phyloP scores from a whole-genome alignment of 805 yeast genomes.

The Yamadazyma phyllophila region DNA sequence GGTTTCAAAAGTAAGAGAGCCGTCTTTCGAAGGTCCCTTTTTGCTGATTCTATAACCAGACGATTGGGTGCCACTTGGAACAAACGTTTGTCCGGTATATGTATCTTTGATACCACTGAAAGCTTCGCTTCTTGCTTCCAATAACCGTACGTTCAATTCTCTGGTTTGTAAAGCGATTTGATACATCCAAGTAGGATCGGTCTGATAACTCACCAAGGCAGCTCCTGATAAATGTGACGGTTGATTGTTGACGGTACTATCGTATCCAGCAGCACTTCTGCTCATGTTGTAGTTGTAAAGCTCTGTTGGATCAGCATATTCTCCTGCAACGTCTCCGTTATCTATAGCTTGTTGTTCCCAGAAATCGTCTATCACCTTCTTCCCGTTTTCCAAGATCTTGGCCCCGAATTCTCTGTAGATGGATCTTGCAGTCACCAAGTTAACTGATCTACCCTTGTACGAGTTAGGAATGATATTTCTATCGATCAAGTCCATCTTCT shows the following conservation, averaged over 20 bases:
- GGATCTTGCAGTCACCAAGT: slow-evolving; percentile 86
- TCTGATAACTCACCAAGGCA: slow-evolving; percentile 41
- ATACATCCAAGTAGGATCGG: slow-evolving; percentile 78
- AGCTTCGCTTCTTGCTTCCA: slow-evolving; percentile 55
- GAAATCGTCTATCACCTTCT: slow-evolving; percentile 81
- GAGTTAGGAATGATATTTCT: slow-evolving; percentile 83
- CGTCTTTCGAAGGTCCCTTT: slow-evolving; percentile 20
- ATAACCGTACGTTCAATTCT: slow-evolving; percentile 63
- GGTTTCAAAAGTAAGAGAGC: slow-evolving; percentile 47
- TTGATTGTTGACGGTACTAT: slow-evolving; percentile 16
- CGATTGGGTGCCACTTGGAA: slow-evolving; percentile 78
- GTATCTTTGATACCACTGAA: slow-evolving; percentile 70
- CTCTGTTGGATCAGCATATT: slow-evolving; percentile 67
- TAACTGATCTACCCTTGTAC: slow-evolving; percentile 86
- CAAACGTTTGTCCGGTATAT: slow-evolving; percentile 79
- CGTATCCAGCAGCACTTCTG: slow-evolving; percentile 34
- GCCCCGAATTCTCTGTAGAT: slow-evolving; percentile 92
- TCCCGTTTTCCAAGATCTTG: slow-evolving; percentile 74
- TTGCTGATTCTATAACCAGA: slow-evolving; percentile 32
- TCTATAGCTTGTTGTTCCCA: slow-evolving; percentile 62
- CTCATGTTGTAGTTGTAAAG: slow-evolving; percentile 21
- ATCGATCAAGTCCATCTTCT: slow-evolving; percentile 78
- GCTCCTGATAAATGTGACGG: slow-evolving; percentile 28
- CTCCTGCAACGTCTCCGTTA: slow-evolving; percentile 69
- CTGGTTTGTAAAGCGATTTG: slow-evolving; percentile 80